phyloP scores from a whole-genome alignment of 129 eudicot genomes.

The Artemisia annua region DNA sequence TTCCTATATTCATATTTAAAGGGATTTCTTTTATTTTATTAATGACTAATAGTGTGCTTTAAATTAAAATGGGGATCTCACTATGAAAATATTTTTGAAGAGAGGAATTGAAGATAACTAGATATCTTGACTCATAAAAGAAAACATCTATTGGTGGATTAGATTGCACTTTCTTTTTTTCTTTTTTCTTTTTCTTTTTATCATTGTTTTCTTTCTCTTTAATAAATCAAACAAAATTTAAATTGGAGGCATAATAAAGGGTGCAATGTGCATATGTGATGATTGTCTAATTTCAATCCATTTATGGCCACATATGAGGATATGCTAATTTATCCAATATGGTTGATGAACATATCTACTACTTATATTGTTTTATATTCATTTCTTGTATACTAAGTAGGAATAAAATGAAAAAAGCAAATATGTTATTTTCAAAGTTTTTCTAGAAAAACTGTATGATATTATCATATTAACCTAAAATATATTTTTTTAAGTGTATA shows the following conservation, averaged over 20 bases:
- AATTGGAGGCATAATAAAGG: not conserved
- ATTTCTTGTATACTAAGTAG: too few relatives aligned
- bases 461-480: too few relatives aligned
- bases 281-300: constrained; percentile 13
- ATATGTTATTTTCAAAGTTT: too few relatives aligned
- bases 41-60: not conserved
- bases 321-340: constrained; percentile 4
- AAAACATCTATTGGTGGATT: constrained; percentile 23
- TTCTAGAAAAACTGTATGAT: too few relatives aligned
- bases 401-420: too few relatives aligned
- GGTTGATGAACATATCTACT: not conserved
- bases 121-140: constrained; percentile 9
- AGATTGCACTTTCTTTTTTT: constrained; percentile 8
- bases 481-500: too few relatives aligned
- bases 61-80: not conserved
- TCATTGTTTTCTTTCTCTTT: constrained; percentile 16
- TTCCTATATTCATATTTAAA: too few relatives aligned
- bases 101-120: constrained; percentile 14
- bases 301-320: constrained; percentile 11
- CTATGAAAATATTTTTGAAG: constrained; percentile 1
- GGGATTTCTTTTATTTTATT: not conserved
- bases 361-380: not conserved
- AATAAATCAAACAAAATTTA: not conserved
- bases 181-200: constrained; percentile 17
- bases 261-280: constrained; percentile 5